Evolutionary conservation across 768 basidiomycete genomes (phyloP).

Genomic region (Tylopilus plumbeoviolaceoides): DNA sequence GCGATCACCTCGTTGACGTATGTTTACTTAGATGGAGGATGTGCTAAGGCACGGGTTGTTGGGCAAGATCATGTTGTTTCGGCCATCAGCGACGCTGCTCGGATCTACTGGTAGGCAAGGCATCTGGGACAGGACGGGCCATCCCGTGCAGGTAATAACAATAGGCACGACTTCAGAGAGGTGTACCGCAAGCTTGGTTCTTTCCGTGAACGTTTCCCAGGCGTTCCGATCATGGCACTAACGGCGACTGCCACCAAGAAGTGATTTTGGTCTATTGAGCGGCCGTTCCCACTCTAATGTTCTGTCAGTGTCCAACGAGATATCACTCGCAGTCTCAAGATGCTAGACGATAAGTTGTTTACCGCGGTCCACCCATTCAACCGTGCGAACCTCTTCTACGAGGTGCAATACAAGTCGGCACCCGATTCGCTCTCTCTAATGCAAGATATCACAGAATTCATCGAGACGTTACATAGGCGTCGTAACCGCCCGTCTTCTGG

Average conservation of each 20-base stretch:
- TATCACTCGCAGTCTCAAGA: constrained; percentile 62
- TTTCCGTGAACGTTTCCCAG: constrained; percentile 62
- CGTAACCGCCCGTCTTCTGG: constrained; percentile 61
- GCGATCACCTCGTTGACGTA: no score
- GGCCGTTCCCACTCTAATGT: constrained; percentile 2
- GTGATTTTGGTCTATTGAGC: constrained; percentile 31
- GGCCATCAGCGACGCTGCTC: no score
- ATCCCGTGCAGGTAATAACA: constrained; percentile 62
- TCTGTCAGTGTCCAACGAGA: constrained; percentile 63
- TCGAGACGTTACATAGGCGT: constrained; percentile 55
- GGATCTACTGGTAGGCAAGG: no score
- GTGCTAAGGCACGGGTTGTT: no score
- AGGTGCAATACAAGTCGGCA: constrained; percentile 65
- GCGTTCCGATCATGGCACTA: constrained; percentile 82
- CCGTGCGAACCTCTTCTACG: constrained; percentile 74
- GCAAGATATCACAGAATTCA: constrained; percentile 63
- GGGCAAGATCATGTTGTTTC: no score
- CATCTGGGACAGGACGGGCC: no score
- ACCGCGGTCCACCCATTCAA: constrained; percentile 79
- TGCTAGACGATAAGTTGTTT: constrained; percentile 53
- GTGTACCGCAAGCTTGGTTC: constrained; percentile 70
- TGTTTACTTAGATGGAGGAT: no score
- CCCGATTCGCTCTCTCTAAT: constrained; percentile 52
- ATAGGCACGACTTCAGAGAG: constrained; percentile 71
- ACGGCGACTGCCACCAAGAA: constrained; percentile 77